phyloP scores from a whole-genome alignment of 1,284 basidiomycete genomes.

The Marasmius fiardii region DNA sequence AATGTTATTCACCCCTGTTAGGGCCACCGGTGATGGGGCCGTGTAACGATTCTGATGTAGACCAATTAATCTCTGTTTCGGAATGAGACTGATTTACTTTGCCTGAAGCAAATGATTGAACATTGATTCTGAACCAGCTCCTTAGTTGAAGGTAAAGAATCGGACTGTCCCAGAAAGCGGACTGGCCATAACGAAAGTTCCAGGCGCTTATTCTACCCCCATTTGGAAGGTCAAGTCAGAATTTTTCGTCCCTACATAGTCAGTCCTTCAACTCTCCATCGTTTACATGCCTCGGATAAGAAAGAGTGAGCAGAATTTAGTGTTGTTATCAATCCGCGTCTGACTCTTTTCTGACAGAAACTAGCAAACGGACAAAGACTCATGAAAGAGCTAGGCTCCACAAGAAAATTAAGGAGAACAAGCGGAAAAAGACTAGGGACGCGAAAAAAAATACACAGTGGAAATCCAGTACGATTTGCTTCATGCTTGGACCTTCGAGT shows the following conservation, averaged over 20 bases:
- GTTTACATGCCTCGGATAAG: constrained; percentile 68
- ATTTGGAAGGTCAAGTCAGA: no score
- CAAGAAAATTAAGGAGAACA: constrained; percentile 77
- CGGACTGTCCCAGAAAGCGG: no score
- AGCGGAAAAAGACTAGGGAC: constrained; percentile 75
- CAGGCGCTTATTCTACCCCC: no score
- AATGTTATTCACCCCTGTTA: neutral
- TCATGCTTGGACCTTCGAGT: neutral
- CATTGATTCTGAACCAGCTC: no score
- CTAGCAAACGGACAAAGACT: constrained; percentile 75
- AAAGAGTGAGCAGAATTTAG: constrained; percentile 49
- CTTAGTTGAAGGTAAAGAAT: no score
- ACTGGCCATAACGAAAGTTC: no score
- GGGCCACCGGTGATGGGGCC: neutral
- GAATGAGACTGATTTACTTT: no score
- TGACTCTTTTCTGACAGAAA: constrained; percentile 51
- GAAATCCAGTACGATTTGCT: constrained; percentile 78
- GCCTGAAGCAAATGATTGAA: no score
- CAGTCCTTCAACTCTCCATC: neutral
- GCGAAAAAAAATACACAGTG: constrained; percentile 86
- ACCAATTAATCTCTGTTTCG: neutral
- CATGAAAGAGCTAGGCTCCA: constrained; percentile 76
- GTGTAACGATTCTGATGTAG: neutral
- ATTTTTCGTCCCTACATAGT: no score
- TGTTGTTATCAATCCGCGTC: neutral